phyloP scores from a whole-genome alignment of 441 rosid species.

The Rhodomyrtus psidioides region DNA sequence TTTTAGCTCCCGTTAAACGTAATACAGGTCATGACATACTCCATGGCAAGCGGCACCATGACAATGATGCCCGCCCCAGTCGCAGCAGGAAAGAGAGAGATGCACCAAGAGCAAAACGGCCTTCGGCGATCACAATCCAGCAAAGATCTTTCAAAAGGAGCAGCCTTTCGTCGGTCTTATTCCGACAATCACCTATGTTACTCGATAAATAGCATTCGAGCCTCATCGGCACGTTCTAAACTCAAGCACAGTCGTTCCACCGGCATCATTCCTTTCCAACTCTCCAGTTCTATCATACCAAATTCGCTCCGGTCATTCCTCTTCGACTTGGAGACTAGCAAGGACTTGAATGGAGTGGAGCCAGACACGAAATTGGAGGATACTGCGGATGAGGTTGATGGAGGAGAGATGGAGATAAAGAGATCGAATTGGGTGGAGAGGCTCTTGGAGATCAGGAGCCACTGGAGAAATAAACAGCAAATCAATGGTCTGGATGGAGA shows the following conservation, averaged over 20 bases:
- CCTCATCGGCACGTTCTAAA: slow-evolving; percentile 36
- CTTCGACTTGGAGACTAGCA: slow-evolving; percentile 48
- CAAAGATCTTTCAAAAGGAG: slow-evolving; percentile 32
- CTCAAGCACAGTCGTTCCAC: slow-evolving; percentile 46
- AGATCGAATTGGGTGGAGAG: slow-evolving; percentile 74
- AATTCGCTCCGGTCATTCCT: slow-evolving; percentile 37
- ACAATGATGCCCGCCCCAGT: slow-evolving; percentile 20
- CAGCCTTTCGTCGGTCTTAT: slow-evolving; percentile 39
- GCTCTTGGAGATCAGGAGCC: slow-evolving; percentile 51
- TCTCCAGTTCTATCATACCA: slow-evolving; percentile 47
- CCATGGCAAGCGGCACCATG: slow-evolving; percentile 32
- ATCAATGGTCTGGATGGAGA: slow-evolving; percentile 14
- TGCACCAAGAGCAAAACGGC: slow-evolving; percentile 32
- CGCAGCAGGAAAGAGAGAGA: slow-evolving; percentile 19
- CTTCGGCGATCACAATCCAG: slow-evolving; percentile 45
- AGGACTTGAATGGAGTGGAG: slow-evolving; percentile 21
- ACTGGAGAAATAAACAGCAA: slow-evolving; percentile 35
- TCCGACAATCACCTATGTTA: slow-evolving; percentile 63
- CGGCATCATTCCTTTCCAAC: slow-evolving; percentile 48
- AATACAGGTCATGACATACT: neutral
- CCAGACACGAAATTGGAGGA: slow-evolving; percentile 9
- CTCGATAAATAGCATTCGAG: slow-evolving; percentile 24
- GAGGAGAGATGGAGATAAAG: slow-evolving; percentile 19
- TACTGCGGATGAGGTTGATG: slow-evolving; percentile 12
- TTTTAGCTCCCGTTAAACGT: neutral